Evolutionary conservation across 371 early-diverging fungal genomes (phyloP), one percentile per base, ranked within the genome.

Genomic region (Blakeslea trispora): DNA sequence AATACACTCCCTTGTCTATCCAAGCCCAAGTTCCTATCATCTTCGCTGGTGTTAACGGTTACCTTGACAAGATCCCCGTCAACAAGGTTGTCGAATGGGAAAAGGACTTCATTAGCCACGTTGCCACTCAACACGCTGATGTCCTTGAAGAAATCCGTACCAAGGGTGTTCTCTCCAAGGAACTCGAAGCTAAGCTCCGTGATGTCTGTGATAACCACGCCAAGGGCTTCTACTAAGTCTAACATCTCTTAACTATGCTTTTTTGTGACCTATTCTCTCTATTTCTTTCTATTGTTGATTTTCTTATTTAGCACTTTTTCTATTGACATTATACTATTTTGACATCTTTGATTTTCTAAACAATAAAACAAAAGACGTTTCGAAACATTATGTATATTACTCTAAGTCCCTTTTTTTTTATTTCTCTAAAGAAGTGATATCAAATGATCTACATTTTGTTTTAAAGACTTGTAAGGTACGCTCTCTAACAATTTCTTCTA

Each of bases 21-120:
- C 96, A 96, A 51, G 87, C 91, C 76, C 95, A 95, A 86, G 94
- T 96, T 49, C 85, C 88, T 61, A 88, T 95, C 75, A 89, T 96
- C 79, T 95, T 84, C 57, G 88, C 89, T 54, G 95, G 96, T 90
- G 97, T 96, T 71, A 92, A 96, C 83, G 96, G 97, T 64, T 94
- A 89, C 91, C 87, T 96, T 49, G 97, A 96, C 85, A 95, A 95
- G 88, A 79, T 96, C 74, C 91, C 91, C 59, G 90, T 90, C 64
- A 82, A 86, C 78, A 85, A 87, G 69, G 85, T 96, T 61, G 87
- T 85, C 66, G 91, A 89, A 60, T 95, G 91, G 74, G 98, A 98
- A 83, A 78, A 83, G 61, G 89, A 88, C 66, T 87, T 96, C 75
- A 81, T 94, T 61, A 91, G 93, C 56, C 82, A 90, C 87, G 74